phyloP scores from a whole-genome alignment of 768 basidiomycete genomes.

The Coprinopsis sp. region DNA sequence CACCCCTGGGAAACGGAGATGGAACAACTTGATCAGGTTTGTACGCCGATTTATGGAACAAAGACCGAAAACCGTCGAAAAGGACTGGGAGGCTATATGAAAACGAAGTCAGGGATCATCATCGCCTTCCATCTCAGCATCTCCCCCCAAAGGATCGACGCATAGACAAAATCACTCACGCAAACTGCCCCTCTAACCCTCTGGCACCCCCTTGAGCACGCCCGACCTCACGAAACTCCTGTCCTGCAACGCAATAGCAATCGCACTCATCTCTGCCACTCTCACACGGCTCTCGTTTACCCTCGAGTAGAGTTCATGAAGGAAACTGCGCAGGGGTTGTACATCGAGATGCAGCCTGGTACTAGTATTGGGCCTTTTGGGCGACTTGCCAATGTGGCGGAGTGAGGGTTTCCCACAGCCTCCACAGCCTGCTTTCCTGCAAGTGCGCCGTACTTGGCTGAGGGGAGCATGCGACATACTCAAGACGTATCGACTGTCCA shows the following conservation, averaged over 20 bases:
- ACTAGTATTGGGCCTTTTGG: slow-evolving; percentile 54
- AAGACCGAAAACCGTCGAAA: slow-evolving; percentile 81
- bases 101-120: background rate
- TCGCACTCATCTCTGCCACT: slow-evolving; percentile 57
- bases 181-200: slow-evolving; percentile 58
- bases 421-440: too few species aligned
- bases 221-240: slow-evolving; percentile 41
- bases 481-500: slow-evolving; percentile 55
- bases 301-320: background rate
- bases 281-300: slow-evolving; percentile 41
- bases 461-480: slow-evolving; percentile 41
- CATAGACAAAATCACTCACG: slow-evolving; percentile 39
- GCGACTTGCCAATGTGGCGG: slow-evolving; percentile 75
- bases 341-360: slow-evolving; percentile 79
- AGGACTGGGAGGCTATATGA: slow-evolving; percentile 64
- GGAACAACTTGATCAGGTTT: slow-evolving; percentile 65
- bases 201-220: slow-evolving; percentile 47
- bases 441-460: slow-evolving; percentile 3
- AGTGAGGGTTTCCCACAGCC: slow-evolving; percentile 83
- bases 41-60: slow-evolving; percentile 67
- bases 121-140: too few species aligned
- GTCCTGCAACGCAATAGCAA: slow-evolving; percentile 46
- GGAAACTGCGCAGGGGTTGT: slow-evolving; percentile 54
- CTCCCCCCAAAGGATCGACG: background rate
- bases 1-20: slow-evolving; percentile 73